Conservation (phyloP, 2,329 filamentous ascomycete species). For the Botryotinia globosa region DNA sequence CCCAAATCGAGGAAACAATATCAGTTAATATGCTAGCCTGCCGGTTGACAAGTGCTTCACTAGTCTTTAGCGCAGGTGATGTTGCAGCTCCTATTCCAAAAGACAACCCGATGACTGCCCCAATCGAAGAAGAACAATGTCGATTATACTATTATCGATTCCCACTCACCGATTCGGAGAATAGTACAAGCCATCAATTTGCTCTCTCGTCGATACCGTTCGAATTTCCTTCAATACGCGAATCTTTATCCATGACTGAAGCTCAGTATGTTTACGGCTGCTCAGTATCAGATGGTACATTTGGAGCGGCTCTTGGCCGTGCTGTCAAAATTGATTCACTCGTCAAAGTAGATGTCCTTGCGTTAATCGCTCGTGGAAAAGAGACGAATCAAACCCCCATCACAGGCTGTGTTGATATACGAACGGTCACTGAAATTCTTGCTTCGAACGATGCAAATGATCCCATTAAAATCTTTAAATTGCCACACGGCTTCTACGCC, state of each 20-base stretch:
- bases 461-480: slow-evolving; percentile 58
- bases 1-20: slow-evolving; percentile 36
- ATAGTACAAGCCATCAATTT: slow-evolving; percentile 58
- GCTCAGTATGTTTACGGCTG: slow-evolving; percentile 67
- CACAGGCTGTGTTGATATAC: slow-evolving; percentile 60
- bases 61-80: slow-evolving; percentile 64
- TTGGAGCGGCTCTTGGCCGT: slow-evolving; percentile 59
- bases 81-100: slow-evolving; percentile 52
- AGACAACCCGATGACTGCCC: slow-evolving; percentile 26
- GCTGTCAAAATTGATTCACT: slow-evolving; percentile 65
- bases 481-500: slow-evolving; percentile 60
- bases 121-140: slow-evolving; percentile 60
- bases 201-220: slow-evolving; percentile 63
- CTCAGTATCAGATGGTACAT: slow-evolving; percentile 55
- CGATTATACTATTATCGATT: slow-evolving; percentile 69
- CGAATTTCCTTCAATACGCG: slow-evolving; percentile 62
- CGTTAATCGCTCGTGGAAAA: slow-evolving; percentile 54
- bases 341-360: slow-evolving; percentile 57
- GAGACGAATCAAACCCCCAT: slow-evolving; percentile 46
- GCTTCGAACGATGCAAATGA: slow-evolving; percentile 46
- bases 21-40: slow-evolving; percentile 64
- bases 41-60: slow-evolving; percentile 61
- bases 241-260: slow-evolving; percentile 52
- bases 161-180: slow-evolving; percentile 40
- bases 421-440: slow-evolving; percentile 53